These are phyloP conservation scores for Aspergillus avenaceus DNA, from an alignment of 495 filamentous ascomycete species.

Conservation along the genomic window DNA sequence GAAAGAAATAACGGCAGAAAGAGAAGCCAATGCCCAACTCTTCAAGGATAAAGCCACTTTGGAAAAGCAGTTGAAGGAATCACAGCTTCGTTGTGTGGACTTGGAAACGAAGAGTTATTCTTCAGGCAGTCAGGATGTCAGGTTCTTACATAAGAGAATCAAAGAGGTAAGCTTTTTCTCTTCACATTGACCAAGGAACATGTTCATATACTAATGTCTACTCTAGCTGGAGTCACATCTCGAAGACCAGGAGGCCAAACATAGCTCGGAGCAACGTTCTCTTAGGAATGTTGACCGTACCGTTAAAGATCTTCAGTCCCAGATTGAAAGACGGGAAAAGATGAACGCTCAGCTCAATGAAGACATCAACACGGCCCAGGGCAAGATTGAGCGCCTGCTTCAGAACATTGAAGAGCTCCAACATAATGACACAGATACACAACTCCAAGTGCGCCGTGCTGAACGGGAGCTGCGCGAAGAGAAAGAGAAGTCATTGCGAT, in stretches of 20 bases:
- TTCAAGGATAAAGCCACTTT: constrained; percentile 89
- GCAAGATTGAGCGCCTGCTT: constrained; percentile 85
- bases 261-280: constrained; percentile 74
- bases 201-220: constrained; percentile 12
- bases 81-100: constrained; percentile 85
- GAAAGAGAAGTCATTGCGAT: constrained; percentile 70
- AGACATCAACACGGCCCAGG: constrained; percentile 76
- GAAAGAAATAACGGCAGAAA: constrained; percentile 88
- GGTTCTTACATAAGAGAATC: constrained; percentile 89
- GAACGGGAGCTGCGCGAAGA: constrained; percentile 91
- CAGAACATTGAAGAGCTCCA: constrained; percentile 92
- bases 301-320: constrained; percentile 87
- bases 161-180: constrained; percentile 74
- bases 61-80: constrained; percentile 88
- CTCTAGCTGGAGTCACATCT: constrained; percentile 84
- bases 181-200: background rate
- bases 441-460: constrained; percentile 73
- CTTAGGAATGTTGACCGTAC: constrained; percentile 92
- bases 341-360: constrained; percentile 72
- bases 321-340: constrained; percentile 91
- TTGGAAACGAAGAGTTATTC: constrained; percentile 97
- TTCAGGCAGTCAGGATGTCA: constrained; percentile 87
- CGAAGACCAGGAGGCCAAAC: constrained; percentile 75
- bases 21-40: constrained; percentile 76
- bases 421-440: constrained; percentile 71